These are phyloP conservation scores for Thelonectria blattea DNA, from an alignment of 2,329 filamentous ascomycete genomes.

Conservation along the genomic window DNA sequence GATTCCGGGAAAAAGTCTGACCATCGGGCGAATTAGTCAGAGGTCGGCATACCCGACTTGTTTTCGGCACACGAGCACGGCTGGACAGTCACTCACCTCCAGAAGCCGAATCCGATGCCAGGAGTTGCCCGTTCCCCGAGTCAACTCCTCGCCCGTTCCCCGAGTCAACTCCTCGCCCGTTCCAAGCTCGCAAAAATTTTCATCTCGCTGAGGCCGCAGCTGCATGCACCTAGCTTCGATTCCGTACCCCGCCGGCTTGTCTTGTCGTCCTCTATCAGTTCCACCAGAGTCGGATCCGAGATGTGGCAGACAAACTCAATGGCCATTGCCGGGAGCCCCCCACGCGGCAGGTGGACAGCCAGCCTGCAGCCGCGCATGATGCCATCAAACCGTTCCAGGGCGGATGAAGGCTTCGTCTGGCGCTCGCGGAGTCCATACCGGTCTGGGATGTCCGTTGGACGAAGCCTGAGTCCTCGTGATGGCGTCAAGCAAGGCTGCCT, in stretches of 20 bases:
- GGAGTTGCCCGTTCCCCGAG: conserved; percentile 4
- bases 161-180: conserved; percentile 17
- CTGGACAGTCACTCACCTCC: conserved; percentile 12
- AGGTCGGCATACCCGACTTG: conserved; percentile 27
- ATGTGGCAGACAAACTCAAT: conserved; percentile 2
- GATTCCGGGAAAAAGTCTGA: conserved; percentile 3
- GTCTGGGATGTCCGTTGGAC: no score
- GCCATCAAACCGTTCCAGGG: conserved; percentile 6
- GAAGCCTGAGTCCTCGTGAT: conserved; percentile 8
- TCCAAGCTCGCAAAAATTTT: background rate
- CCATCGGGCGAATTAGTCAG: conserved; percentile 18
- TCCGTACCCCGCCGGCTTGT: conserved; percentile 14
- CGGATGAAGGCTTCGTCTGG: conserved; percentile 7
- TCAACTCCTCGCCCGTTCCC: conserved; percentile 13
- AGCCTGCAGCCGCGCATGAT: conserved; percentile 13
- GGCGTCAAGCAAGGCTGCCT: conserved; percentile 10
- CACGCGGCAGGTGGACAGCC: conserved; percentile 16
- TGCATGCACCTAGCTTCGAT: conserved; percentile 26
- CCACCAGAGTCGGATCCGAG: conserved; percentile 15
- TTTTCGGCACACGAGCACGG: conserved; percentile 23
- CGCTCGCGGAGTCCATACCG: background rate
- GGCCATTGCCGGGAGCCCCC: conserved; percentile 7
- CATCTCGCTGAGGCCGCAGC: conserved; percentile 19
- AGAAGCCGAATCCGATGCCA: conserved; percentile 8
- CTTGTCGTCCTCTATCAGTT: conserved; percentile 8